These are phyloP conservation scores for Fraxinus pennsylvanica DNA, from an alignment of 257 asterid species.

Conservation along the genomic window DNA sequence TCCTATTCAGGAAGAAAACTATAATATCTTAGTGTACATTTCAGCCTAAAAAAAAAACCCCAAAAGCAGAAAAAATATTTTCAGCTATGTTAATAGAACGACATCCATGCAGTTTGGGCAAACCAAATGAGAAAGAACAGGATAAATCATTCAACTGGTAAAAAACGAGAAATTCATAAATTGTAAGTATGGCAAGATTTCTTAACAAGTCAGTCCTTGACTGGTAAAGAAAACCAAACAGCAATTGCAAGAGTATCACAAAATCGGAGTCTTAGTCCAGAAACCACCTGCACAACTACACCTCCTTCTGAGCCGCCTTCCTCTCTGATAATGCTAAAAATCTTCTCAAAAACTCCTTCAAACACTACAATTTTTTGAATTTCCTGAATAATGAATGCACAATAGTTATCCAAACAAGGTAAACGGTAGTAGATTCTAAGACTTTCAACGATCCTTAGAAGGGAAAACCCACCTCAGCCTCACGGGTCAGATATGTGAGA, in stretches of 20 bases:
- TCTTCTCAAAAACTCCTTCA: slow-evolving; percentile 97
- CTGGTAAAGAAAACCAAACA: not conserved
- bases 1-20: not conserved
- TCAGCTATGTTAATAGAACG: not conserved
- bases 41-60: not conserved
- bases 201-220: not conserved
- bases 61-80: slow-evolving; percentile 10
- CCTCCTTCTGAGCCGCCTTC: slow-evolving; percentile 99
- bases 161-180: not conserved
- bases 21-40: not conserved
- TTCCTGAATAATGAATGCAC: slow-evolving; percentile 57
- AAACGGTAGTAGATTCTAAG: not conserved
- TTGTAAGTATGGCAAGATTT: not conserved
- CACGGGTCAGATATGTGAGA: slow-evolving; percentile 91
- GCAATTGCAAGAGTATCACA: not conserved
- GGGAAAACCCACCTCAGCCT: slow-evolving; percentile 76
- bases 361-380: slow-evolving; percentile 96
- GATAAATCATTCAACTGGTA: not conserved
- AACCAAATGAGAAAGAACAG: not conserved
- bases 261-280: slow-evolving; percentile 10
- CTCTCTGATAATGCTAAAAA: slow-evolving; percentile 84
- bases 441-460: slow-evolving; percentile 9
- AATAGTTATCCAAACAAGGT: slow-evolving; percentile 7
- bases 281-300: slow-evolving; percentile 88
- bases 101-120: not conserved